These are phyloP conservation scores for Wickerhamomyces hampshirensis DNA, from an alignment of 805 yeast genomes.

Conservation along the genomic window DNA sequence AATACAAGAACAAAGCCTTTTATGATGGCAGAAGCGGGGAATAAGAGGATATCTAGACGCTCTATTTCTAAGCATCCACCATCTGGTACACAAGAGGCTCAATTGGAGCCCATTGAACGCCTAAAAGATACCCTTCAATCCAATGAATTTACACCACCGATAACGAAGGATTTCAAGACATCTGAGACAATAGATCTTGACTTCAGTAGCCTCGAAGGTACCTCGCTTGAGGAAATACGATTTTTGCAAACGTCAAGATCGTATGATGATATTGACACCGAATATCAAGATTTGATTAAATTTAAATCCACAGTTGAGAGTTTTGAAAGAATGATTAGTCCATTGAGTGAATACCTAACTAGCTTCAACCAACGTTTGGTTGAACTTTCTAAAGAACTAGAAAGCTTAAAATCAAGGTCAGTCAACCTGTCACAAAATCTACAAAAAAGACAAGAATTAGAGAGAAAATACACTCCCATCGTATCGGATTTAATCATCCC, in stretches of 20 bases:
- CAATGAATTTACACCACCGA: neutral
- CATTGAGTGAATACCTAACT: conserved; percentile 48
- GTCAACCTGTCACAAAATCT: conserved; percentile 42
- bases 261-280: conserved; percentile 5
- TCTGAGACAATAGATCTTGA: neutral
- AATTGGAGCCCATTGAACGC: conserved; percentile 3
- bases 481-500: conserved; percentile 73
- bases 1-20: neutral
- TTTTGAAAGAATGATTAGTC: conserved; percentile 31
- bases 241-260: conserved; percentile 4
- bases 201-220: neutral
- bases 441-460: conserved; percentile 41
- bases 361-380: conserved; percentile 56
- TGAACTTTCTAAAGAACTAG: conserved; percentile 55
- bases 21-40: neutral
- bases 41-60: conserved; percentile 11
- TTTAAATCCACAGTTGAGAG: conserved; percentile 13
- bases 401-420: conserved; percentile 51
- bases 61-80: conserved; percentile 16
- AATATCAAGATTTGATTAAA: conserved; percentile 14
- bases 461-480: conserved; percentile 61
- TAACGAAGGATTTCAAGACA: neutral
- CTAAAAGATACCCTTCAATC: conserved; percentile 4
- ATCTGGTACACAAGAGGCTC: conserved; percentile 2
- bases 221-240: conserved; percentile 16